These are phyloP conservation scores for Funneliformis mosseae DNA, from an alignment of 192 early-diverging fungal species.

Conservation along the genomic window DNA sequence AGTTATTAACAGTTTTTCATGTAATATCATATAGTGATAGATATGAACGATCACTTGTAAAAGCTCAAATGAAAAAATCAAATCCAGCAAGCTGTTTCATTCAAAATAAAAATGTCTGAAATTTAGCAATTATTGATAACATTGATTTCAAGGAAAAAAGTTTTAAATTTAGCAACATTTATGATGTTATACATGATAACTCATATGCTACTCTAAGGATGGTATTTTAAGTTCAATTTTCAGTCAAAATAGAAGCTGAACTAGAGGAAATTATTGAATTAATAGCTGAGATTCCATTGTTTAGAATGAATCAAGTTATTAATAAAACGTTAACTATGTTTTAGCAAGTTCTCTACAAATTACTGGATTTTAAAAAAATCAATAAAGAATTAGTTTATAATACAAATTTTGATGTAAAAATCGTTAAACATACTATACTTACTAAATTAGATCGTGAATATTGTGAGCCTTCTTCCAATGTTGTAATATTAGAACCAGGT, in stretches of 20 bases:
- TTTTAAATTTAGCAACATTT: neutral
- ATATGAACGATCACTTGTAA: neutral
- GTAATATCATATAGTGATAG: neutral
- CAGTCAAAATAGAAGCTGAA: neutral
- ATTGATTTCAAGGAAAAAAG: too few species aligned
- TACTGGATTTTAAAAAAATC: too few species aligned
- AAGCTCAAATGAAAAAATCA: neutral
- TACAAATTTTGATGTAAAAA: neutral
- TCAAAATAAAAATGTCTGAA: neutral
- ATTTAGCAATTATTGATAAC: constrained; percentile 1
- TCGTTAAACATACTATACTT: neutral
- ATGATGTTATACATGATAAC: neutral
- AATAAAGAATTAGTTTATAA: neutral
- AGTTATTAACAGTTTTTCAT: neutral
- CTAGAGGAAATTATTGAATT: neutral
- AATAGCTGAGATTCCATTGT: too few species aligned
- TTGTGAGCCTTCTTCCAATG: too few species aligned
- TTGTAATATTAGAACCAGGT: too few species aligned
- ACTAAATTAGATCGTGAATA: too few species aligned
- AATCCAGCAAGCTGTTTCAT: neutral
- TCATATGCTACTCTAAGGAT: too few species aligned
- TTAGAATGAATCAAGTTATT: neutral
- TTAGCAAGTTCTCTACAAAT: too few species aligned
- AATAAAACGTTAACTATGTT: too few species aligned
- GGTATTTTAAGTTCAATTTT: neutral